Base-by-base conservation (phyloP, 2,329 filamentous ascomycete species). In the Penicillium sp. region DNA sequence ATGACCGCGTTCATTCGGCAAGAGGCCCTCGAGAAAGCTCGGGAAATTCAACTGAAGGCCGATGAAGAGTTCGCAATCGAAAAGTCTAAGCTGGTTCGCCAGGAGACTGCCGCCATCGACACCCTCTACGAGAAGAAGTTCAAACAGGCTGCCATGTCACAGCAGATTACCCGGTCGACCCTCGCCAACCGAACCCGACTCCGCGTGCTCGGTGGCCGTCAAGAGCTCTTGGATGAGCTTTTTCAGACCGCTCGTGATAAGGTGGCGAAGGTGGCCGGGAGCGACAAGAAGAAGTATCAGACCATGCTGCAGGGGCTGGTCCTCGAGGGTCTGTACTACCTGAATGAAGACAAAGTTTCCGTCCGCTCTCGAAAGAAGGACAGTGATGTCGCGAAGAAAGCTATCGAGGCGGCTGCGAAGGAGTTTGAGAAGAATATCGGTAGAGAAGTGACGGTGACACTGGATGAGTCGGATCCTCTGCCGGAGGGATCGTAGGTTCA, bases 1-100 rank as follows among this genome's bases (percentile, higher is more conserved):
- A 98, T 98, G 92, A 96, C 92, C 44, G 90, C 89, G 64, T 98
- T 98, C 79, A 98, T 98, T 80, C 86, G 88, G 69, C 92, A 96
- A 73, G 92, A 98, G 74, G 92, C 92, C 42, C 79, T 84, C 61
- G 92, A 98, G 67, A 98, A 98, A 72, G 88, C 88, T 58, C 85
- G 85, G 64, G 92, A 98, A 71, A 96, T 98, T 69, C 80, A 92
- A 62, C 84, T 96, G 72, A 96, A 96, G 72, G 92, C 92, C 67
- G 89, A 96, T 73, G 88, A 96, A 69, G 92, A 98, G 70, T 96
- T 96, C 70, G 85, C 87, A 64, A 96, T 95, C 65, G 92, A 98
- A 67, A 98, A 98, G 73, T 92, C 89, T 59, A 95, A 95, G 76
- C 85, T 98, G 34, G 92, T 96, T 57, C 90, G 87, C 65, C 82